Conservation (phyloP, 2,329 filamentous ascomycete genomes). For the Leptographium wingfieldii region DNA sequence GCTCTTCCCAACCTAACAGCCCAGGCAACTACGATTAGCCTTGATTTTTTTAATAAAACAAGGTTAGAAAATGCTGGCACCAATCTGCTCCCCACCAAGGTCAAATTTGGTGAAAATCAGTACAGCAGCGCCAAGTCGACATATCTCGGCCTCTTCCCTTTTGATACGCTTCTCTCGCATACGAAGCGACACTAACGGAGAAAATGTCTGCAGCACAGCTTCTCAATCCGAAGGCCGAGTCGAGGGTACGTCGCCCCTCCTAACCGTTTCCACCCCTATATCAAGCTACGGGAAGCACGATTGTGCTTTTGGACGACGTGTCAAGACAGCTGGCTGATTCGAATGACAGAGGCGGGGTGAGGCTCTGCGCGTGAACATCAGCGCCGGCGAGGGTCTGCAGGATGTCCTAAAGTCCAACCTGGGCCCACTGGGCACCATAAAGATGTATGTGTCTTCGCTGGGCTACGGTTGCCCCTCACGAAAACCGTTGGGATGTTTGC, state of each 20-base stretch:
- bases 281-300: background rate
- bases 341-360: constrained; percentile 73
- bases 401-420: constrained; percentile 95
- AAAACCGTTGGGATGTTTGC: background rate
- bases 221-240: constrained; percentile 97
- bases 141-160: background rate
- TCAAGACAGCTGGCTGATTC: constrained; percentile 16
- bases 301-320: background rate
- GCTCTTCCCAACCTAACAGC: background rate
- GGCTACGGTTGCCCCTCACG: background rate
- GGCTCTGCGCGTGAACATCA: constrained; percentile 94
- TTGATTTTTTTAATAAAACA: constrained; percentile 1
- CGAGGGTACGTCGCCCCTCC: constrained; percentile 53
- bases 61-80: constrained; percentile 1
- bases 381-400: constrained; percentile 80
- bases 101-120: constrained; percentile 9
- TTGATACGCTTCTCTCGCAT: background rate
- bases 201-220: constrained; percentile 94
- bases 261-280: constrained; percentile 1
- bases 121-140: background rate
- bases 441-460: constrained; percentile 52
- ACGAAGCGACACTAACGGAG: background rate
- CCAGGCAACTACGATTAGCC: background rate
- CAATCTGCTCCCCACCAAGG: constrained; percentile 7
- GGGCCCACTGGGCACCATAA: constrained; percentile 85